Conservation (phyloP, 306 rosid species). For the Luffa aegyptiaca region DNA sequence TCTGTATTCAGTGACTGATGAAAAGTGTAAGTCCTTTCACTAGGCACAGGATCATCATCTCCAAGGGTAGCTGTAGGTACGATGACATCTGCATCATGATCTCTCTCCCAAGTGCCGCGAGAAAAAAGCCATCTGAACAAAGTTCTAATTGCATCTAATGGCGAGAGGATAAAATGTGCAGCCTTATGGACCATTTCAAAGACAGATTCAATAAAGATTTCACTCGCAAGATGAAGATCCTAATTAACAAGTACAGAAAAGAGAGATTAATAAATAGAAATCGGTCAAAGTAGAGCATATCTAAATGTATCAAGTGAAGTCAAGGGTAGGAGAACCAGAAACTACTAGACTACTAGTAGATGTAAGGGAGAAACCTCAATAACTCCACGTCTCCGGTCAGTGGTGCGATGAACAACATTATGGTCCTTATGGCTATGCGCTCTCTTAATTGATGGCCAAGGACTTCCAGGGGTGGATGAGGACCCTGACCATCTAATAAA, state of each 20-base stretch:
- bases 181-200: slow-evolving; percentile 64
- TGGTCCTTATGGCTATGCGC: slow-evolving; percentile 58
- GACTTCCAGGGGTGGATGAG: slow-evolving; percentile 21
- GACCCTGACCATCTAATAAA: slow-evolving; percentile 17
- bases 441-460: slow-evolving; percentile 29
- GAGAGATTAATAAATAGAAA: background rate
- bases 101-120: slow-evolving; percentile 12
- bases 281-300: background rate
- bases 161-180: slow-evolving; percentile 70
- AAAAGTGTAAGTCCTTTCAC: slow-evolving; percentile 32
- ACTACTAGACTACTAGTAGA: background rate
- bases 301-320: background rate
- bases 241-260: slow-evolving; percentile 17
- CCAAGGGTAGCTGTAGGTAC: slow-evolving; percentile 41
- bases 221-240: slow-evolving; percentile 87
- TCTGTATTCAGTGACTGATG: slow-evolving; percentile 70
- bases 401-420: slow-evolving; percentile 48
- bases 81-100: slow-evolving; percentile 16
- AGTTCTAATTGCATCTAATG: slow-evolving; percentile 41
- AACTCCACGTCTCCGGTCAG: slow-evolving; percentile 87
- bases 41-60: slow-evolving; percentile 38
- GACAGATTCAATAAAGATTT: slow-evolving; percentile 66
- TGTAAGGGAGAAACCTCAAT: slow-evolving; percentile 52
- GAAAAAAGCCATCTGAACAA: slow-evolving; percentile 30
- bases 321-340: background rate